Evolutionary conservation across 1,284 basidiomycete species (phyloP).

Genomic region (Apiotrichum veenhuisii): DNA sequence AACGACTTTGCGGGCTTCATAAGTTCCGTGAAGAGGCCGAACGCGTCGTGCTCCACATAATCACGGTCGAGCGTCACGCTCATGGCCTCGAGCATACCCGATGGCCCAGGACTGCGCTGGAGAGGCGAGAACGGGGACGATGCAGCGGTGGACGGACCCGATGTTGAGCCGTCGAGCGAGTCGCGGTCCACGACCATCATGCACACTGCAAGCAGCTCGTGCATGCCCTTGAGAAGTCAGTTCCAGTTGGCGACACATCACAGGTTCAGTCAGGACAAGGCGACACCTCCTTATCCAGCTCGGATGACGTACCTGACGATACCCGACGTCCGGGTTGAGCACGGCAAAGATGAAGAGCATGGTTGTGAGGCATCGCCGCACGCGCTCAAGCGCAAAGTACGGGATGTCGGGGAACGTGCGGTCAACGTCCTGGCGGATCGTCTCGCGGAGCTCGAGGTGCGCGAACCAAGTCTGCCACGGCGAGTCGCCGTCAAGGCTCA

Average conservation of each 20-base stretch:
- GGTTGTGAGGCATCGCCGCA: slow-evolving; percentile 75
- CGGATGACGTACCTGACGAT: slow-evolving; percentile 54
- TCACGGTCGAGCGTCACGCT: slow-evolving; percentile 36
- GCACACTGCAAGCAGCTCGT: slow-evolving; percentile 82
- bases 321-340: slow-evolving; percentile 73
- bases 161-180: slow-evolving; percentile 52
- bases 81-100: slow-evolving; percentile 28
- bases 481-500: slow-evolving; percentile 77
- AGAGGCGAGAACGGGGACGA: not conserved
- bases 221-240: slow-evolving; percentile 72
- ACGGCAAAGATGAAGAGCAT: slow-evolving; percentile 77
- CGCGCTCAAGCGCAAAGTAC: slow-evolving; percentile 71
- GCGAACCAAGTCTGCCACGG: slow-evolving; percentile 91
- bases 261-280: too few species aligned
- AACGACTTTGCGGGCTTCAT: slow-evolving; percentile 73
- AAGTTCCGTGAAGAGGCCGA: slow-evolving; percentile 68
- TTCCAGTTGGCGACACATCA: too few species aligned
- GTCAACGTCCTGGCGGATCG: slow-evolving; percentile 85
- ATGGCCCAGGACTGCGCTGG: not conserved
- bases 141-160: slow-evolving; percentile 2
- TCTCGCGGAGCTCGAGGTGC: slow-evolving; percentile 76
- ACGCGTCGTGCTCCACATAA: slow-evolving; percentile 62
- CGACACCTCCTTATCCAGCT: not conserved
- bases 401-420: slow-evolving; percentile 89
- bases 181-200: slow-evolving; percentile 79